These are phyloP conservation scores for Baorangia bicolor DNA, from an alignment of 768 basidiomycete species.

Conservation along the genomic window DNA sequence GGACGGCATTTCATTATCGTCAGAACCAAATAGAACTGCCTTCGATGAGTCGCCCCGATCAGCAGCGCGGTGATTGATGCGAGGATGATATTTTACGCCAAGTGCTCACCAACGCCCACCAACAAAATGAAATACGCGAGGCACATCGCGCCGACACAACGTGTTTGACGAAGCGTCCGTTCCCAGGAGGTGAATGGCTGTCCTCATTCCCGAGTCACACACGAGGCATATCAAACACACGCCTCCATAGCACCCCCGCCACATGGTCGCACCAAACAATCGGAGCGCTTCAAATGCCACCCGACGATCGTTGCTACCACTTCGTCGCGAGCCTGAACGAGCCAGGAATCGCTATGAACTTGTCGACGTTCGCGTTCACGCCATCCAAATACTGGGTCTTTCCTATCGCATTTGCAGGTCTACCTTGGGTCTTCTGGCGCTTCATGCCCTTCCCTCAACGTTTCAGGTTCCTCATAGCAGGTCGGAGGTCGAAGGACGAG, in stretches of 20 bases:
- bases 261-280: constrained; percentile 29
- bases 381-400: constrained; percentile 29
- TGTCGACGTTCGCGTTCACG: constrained; percentile 26
- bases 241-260: constrained; percentile 23
- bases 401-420: constrained; percentile 29
- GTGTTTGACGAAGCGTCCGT: constrained; percentile 15
- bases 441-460: background rate
- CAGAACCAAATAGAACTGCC: background rate
- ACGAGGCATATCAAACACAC: constrained; percentile 24
- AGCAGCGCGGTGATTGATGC: constrained; percentile 16
- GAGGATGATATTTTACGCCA: constrained; percentile 4
- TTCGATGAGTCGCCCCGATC: constrained; percentile 3
- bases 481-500: constrained; percentile 19
- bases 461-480: background rate
- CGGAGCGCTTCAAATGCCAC: constrained; percentile 28
- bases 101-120: constrained; percentile 5
- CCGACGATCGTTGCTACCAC: constrained; percentile 14
- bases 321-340: constrained; percentile 21
- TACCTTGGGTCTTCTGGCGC: constrained; percentile 25
- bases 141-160: constrained; percentile 17
- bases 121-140: constrained; percentile 25
- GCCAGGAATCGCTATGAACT: constrained; percentile 27
- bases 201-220: constrained; percentile 3
- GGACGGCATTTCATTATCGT: constrained; percentile 11
- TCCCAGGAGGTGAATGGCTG: constrained; percentile 11